Evolutionary conservation across 345 rosid genomes (phyloP).

Genomic region (Laguncularia racemosa): DNA sequence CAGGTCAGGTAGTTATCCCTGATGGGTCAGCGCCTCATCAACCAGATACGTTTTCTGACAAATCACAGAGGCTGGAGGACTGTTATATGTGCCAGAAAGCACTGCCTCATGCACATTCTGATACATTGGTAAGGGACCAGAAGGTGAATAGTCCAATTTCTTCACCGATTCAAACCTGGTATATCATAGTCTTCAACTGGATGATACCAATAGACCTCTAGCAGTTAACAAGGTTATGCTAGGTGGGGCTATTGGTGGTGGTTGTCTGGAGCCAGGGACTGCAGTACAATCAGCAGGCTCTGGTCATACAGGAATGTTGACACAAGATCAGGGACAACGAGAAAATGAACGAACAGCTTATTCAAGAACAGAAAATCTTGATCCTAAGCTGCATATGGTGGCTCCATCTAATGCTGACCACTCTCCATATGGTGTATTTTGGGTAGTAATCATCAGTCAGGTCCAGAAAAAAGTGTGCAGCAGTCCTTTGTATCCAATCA

Average conservation of each 20-base stretch:
- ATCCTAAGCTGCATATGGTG: constrained; percentile 14
- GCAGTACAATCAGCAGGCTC: constrained; percentile 15
- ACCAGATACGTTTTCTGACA: constrained; percentile 29
- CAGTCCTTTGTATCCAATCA: constrained; percentile 16
- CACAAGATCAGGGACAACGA: constrained; percentile 2
- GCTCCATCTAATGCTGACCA: constrained; percentile 20
- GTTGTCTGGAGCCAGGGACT: constrained; percentile 27
- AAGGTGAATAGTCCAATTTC: constrained; percentile 19
- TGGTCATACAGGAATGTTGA: constrained; percentile 17
- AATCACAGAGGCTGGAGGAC: constrained; percentile 34
- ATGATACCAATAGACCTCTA: constrained; percentile 23
- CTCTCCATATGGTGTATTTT: constrained; percentile 18
- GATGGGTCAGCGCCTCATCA: constrained; percentile 36
- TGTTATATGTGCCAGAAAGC: constrained; percentile 57
- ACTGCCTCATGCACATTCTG: constrained; percentile 67
- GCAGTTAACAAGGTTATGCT: constrained; percentile 20
- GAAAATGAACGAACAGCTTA: constrained; percentile 16
- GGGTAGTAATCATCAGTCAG: constrained; percentile 21
- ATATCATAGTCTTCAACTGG: constrained; percentile 38
- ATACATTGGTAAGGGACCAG: constrained; percentile 35
- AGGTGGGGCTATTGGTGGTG: constrained; percentile 29
- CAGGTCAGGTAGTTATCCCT: constrained; percentile 34
- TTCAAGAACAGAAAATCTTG: constrained; percentile 20
- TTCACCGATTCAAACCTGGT: constrained; percentile 20
- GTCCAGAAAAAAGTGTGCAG: constrained; percentile 20